These are phyloP conservation scores for Tolypocladium album DNA, from an alignment of 2,329 filamentous ascomycete species.

Conservation along the genomic window DNA sequence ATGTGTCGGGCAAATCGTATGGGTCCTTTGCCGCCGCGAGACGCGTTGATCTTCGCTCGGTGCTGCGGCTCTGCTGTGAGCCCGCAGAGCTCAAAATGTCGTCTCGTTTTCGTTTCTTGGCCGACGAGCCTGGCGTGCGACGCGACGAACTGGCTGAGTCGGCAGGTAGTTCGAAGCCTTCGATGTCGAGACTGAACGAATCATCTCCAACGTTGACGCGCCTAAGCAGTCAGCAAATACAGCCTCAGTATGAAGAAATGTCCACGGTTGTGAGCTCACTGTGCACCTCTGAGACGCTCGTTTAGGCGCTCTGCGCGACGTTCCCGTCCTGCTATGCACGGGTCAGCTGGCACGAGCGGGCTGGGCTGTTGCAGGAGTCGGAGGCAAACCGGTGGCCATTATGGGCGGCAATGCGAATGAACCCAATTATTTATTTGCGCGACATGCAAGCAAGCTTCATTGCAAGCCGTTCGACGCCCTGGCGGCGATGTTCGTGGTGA, in stretches of 20 bases:
- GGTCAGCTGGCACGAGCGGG: background rate
- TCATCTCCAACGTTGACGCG: conserved; percentile 48
- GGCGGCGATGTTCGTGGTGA: background rate
- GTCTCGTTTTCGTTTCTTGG: conserved; percentile 31
- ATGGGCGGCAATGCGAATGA: background rate
- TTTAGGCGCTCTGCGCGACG: conserved; percentile 52
- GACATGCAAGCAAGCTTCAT: background rate
- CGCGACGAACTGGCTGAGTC: conserved; percentile 17
- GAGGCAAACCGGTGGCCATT: conserved; percentile 25
- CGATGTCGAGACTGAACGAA: conserved; percentile 45
- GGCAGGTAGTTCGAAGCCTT: conserved; percentile 23
- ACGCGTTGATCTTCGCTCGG: conserved; percentile 9
- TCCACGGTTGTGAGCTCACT: conserved; percentile 30
- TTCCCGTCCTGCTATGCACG: conserved; percentile 21
- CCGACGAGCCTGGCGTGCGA: conserved; percentile 34
- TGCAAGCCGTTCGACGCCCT: too few species aligned
- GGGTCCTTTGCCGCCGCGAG: conserved; percentile 10
- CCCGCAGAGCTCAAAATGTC: conserved; percentile 8
- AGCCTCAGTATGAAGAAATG: background rate
- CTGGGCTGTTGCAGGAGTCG: background rate
- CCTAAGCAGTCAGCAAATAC: conserved; percentile 16
- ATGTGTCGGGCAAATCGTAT: conserved; percentile 18
- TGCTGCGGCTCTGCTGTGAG: conserved; percentile 2
- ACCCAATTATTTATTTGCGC: background rate
- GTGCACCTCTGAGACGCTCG: conserved; percentile 53